Evolutionary conservation across 2,329 filamentous ascomycete species (phyloP), one percentile per base, ranked within the genome.

Genomic region (Alternaria ventricosa): DNA sequence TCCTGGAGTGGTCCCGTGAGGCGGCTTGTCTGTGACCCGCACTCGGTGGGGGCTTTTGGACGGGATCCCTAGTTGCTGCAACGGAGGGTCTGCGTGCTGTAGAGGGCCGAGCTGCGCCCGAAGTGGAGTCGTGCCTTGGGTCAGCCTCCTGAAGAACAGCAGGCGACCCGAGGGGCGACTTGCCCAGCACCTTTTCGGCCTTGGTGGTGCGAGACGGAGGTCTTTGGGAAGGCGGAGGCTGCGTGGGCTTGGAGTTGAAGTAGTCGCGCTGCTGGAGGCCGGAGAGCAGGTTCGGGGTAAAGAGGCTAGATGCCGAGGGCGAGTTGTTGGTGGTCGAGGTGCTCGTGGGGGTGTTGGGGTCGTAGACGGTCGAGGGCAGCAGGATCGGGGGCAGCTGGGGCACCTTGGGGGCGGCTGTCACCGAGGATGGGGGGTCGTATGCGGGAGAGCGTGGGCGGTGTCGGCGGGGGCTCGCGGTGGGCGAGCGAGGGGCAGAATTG

Each of bases 381-480:
- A 78, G 66, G 12, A 70, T 50, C 25, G 69, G 72, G 33, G 75
- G 73, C 54, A 78, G 65, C 18, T 74, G 71, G 55, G 64, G 78
- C 66, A 74, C 75, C 69, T 57, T 76, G 60, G 66, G 79, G 25
- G 78, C 73, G 10, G 75, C 73, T 25, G 77, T 79, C 72, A 72
- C 64, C 36, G 75, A 64, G 61, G 71, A 53, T 36, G 74, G 67
- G 43, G 78, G 75, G 64, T 77, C 60, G 70, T 71, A 67, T 55
- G 56, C 64, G 44, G 79, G 78, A 22, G 78, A 80, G 61, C 70
- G 71, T 20, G 73, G 74, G 47, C 75, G 60, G 43, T 71, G 53
- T 27, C 77, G 73, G 30, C 74, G 75, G 55, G 80, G 79, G 60
- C 80, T 83, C 61, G 80, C 73, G 33, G 73, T 67, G 28, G 80